These are phyloP conservation scores for Peterozyma xylosa DNA, from an alignment of 805 yeast genomes.

Conservation along the genomic window DNA sequence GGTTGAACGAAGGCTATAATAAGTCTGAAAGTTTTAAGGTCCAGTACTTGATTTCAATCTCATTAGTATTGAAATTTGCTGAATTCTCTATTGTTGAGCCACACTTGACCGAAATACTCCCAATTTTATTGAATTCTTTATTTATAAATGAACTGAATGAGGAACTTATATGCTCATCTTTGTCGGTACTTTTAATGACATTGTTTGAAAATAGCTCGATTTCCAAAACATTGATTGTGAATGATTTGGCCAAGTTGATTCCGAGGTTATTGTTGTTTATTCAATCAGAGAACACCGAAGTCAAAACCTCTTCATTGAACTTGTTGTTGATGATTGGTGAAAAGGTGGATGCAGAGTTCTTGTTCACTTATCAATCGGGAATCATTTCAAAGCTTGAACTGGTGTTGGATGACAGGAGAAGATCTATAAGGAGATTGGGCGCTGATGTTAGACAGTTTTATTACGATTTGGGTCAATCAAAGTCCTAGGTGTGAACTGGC, in stretches of 20 bases:
- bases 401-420: conserved; percentile 64
- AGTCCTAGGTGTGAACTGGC: too few relatives aligned
- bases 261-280: conserved; percentile 41
- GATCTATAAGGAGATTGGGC: conserved; percentile 70
- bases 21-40: conserved; percentile 25
- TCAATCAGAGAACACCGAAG: conserved; percentile 25
- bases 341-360: conserved; percentile 26
- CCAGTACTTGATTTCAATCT: conserved; percentile 56
- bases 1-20: conserved; percentile 40
- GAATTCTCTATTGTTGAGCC: conserved; percentile 48
- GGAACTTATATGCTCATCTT: conserved; percentile 14
- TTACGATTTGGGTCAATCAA: conserved; percentile 39
- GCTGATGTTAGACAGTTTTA: conserved; percentile 75
- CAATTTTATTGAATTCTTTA: conserved; percentile 64
- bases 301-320: conserved; percentile 48
- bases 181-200: conserved; percentile 16
- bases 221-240: conserved; percentile 35
- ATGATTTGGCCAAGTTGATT: conserved; percentile 49
- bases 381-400: conserved; percentile 39
- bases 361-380: conserved; percentile 43
- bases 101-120: conserved; percentile 57
- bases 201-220: conserved; percentile 16
- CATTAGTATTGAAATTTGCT: conserved; percentile 59
- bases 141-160: conserved; percentile 22
- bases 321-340: conserved; percentile 46